Evolutionary conservation across 192 early-diverging fungal species (phyloP), one percentile per base, ranked within the genome.

Genomic region (Rhizoclosmatium globosum): DNA sequence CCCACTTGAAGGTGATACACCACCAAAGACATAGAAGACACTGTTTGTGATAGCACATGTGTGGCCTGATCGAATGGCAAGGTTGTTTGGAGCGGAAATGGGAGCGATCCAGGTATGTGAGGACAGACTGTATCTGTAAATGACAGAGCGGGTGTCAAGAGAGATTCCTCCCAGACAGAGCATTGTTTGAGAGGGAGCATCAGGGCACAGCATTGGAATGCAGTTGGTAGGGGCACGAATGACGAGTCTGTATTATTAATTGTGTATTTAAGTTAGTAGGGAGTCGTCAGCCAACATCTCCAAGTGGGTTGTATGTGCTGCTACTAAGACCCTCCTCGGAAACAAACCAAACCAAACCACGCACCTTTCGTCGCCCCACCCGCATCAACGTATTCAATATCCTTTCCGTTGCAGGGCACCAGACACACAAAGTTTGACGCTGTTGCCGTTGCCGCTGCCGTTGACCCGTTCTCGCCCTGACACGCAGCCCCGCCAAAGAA

Each of bases 151-250:
- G 4, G 74, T 19, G 31, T 64, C 31, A 3, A 64, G 9, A 3
- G 43, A 38, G 4, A 41, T 47, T 11, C 74, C 74, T 6, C 74
- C 74, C 15, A 76, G 43, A 53, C 74, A 76, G 47, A 48, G 74
- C 61, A 76, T 64, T n/a, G 43, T 64, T 19, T 9, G 43, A 15
- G 74, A 50, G 4, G 64, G 23, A 38, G 46, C 13, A 19, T 64
- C 62, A 76, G 41, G 9, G 74, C 74, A 46, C 74, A 76, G 60
- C 74, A 76, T 42, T 76, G 74, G 41, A 66, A 76, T 2, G 74
- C 23, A 17, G 64, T 53, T 17, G 74, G 44, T 31, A 50, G 19
- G 41, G 74, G 74, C n/a, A 42, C 38, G 39, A 66, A 50, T 3
- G 74, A 64, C 7, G 41, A 44, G 50, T 47, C 74, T 76, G 19